Percentiles rank a stretch among this genome's conserved stretches.
Conservation (phyloP, 1,284 basidiomycete genomes). For the Leccinum subfulvum region DNA sequence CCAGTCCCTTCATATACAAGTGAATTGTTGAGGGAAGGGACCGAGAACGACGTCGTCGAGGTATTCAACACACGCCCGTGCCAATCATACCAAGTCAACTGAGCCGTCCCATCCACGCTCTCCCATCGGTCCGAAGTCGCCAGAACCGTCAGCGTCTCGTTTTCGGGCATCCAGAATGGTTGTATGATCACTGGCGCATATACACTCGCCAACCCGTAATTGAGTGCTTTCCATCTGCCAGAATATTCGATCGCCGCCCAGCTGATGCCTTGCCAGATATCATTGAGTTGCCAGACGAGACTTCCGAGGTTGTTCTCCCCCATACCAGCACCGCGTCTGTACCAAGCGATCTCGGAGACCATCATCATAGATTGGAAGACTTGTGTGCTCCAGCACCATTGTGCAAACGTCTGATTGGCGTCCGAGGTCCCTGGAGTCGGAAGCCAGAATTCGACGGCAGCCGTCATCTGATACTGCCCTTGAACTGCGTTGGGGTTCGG, state of each 20-base stretch:
- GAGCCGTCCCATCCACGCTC: slow-evolving; percentile 45
- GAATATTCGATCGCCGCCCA: background rate
- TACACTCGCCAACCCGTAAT: slow-evolving; percentile 45
- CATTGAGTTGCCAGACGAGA: slow-evolving; percentile 54
- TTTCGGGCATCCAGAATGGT: slow-evolving; percentile 50
- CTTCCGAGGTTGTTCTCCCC: background rate
- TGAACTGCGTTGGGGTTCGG: slow-evolving; percentile 57
- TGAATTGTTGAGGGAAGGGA: slow-evolving; percentile 52
- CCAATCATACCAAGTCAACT: slow-evolving; percentile 37
- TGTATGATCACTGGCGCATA: slow-evolving; percentile 53
- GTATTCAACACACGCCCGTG: slow-evolving; percentile 42
- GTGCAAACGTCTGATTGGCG: slow-evolving; percentile 42
- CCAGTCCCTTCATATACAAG: slow-evolving; percentile 42
- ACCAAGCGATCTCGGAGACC: background rate
- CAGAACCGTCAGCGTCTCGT: slow-evolving; percentile 30
- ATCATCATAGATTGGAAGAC: slow-evolving; percentile 51
- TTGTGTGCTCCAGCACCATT: slow-evolving; percentile 63
- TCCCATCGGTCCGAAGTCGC: slow-evolving; percentile 55
- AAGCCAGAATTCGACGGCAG: slow-evolving; percentile 52
- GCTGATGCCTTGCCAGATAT: slow-evolving; percentile 57
- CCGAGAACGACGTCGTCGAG: slow-evolving; percentile 40
- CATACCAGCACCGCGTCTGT: slow-evolving; percentile 41
- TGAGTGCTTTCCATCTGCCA: background rate
- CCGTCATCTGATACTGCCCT: slow-evolving; percentile 56
- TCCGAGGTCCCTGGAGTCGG: slow-evolving; percentile 49